These are phyloP conservation scores for Brachypodium distachyon DNA, from an alignment of 202 grass and related monocot genomes.

Conservation along the genomic window DNA sequence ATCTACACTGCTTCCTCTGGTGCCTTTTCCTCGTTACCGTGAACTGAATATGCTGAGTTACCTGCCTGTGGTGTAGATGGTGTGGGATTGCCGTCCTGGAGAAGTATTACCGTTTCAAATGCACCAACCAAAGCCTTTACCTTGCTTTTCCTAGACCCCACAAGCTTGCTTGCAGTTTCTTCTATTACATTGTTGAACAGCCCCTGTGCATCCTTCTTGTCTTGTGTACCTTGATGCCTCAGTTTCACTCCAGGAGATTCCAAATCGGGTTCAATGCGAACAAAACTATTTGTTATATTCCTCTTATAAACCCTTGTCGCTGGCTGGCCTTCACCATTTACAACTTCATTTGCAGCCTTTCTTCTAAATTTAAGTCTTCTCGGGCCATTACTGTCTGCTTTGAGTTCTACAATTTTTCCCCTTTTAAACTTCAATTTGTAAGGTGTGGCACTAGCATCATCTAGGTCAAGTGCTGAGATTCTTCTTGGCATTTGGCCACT, in stretches of 20 bases:
- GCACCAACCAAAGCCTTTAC: conserved; percentile 92
- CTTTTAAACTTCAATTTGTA: conserved; percentile 75
- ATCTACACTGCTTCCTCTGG: conserved; percentile 19
- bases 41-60: conserved; percentile 25
- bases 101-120: conserved; percentile 94
- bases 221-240: conserved; percentile 59
- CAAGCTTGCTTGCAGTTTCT: conserved; percentile 88
- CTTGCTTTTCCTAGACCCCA: conserved; percentile 76
- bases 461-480: background rate
- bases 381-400: conserved; percentile 38
- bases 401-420: conserved; percentile 61
- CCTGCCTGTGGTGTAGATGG: conserved; percentile 25
- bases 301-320: conserved; percentile 38
- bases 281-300: conserved; percentile 7
- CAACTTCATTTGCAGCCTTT: conserved; percentile 27
- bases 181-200: conserved; percentile 97
- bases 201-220: conserved; percentile 64
- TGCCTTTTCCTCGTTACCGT: background rate
- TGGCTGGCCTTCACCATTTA: conserved; percentile 18
- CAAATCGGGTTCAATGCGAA: conserved; percentile 19
- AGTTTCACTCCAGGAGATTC: conserved; percentile 49
- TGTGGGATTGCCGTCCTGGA: conserved; percentile 67
- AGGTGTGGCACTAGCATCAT: conserved; percentile 30
- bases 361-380: conserved; percentile 68
- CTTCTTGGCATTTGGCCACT: conserved; percentile 19